A percentile compares a stretch with the other conserved stretches of the same genome.
Conservation (phyloP, 73 alveolate species). For the Paramecium pentaurelia region DNA sequence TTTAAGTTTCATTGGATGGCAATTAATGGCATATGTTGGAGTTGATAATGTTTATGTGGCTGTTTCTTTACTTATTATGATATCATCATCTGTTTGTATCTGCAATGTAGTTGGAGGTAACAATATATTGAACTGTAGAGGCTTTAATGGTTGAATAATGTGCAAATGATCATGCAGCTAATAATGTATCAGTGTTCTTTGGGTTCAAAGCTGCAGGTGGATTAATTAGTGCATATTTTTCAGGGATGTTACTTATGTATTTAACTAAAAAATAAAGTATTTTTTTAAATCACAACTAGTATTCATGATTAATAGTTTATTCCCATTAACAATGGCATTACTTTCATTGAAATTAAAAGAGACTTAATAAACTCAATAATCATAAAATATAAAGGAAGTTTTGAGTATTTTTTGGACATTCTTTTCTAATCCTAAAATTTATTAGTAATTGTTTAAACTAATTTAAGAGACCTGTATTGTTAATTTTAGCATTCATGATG, state of each 20-base stretch:
- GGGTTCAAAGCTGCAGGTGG: constrained; percentile 64
- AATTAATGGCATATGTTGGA: constrained; percentile 68
- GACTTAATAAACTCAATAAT: neutral
- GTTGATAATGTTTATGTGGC: neutral
- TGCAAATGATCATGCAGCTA: constrained; percentile 58
- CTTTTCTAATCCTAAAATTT: neutral
- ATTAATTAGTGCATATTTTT: constrained; percentile 57
- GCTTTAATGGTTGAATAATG: constrained; percentile 49
- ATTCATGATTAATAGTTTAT: neutral
- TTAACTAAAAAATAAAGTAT: neutral
- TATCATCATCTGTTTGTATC: constrained; percentile 58
- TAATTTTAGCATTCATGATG: neutral
- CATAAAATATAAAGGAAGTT: neutral
- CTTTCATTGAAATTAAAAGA: constrained; percentile 65
- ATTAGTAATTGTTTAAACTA: neutral
- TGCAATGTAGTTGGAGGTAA: constrained; percentile 84
- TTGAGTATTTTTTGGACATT: neutral
- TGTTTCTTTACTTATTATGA: constrained; percentile 26
- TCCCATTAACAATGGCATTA: constrained; percentile 51
- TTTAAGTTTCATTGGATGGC: constrained; percentile 76
- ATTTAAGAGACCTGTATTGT: constrained; percentile 10
- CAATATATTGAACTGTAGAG: constrained; percentile 32
- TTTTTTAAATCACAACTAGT: neutral
- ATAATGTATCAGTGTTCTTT: constrained; percentile 65
- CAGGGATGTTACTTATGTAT: constrained; percentile 66